Percentiles rank a stretch among this genome's conserved stretches.
Evolutionary conservation across 1,284 basidiomycete genomes (phyloP).

Genomic region (Polyporus tsugae): DNA sequence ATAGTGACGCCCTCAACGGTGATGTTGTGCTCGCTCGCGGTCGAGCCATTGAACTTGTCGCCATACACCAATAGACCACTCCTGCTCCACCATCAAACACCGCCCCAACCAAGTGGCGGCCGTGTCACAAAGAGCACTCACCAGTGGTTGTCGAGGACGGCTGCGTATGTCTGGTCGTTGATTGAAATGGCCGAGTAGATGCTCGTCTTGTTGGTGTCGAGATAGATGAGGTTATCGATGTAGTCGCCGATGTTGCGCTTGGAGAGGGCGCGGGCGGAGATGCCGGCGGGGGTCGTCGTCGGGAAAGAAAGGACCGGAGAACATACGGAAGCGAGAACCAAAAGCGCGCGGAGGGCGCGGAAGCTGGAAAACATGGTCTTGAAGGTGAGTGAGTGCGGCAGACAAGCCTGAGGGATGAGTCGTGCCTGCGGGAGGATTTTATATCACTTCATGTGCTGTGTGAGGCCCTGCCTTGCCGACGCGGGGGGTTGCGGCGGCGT

Average conservation of each 20-base stretch:
- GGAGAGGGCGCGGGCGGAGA: slow-evolving; percentile 13
- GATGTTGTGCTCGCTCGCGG: slow-evolving; percentile 14
- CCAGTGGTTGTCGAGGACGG: slow-evolving; percentile 29
- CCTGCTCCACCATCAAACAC: slow-evolving; percentile 13
- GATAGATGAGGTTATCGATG: slow-evolving; percentile 27
- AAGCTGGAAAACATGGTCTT: slow-evolving; percentile 30
- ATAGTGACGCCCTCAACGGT: slow-evolving; percentile 22
- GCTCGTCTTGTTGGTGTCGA: slow-evolving; percentile 25
- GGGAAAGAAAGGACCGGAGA: slow-evolving; percentile 28
- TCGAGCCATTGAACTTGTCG: slow-evolving; percentile 13
- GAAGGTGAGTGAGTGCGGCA: slow-evolving; percentile 22
- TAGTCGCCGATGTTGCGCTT: slow-evolving; percentile 27
- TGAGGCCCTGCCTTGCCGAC: slow-evolving; percentile 13
- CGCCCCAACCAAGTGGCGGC: neutral
- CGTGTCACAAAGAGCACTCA: slow-evolving; percentile 7
- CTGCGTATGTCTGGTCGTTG: slow-evolving; percentile 26
- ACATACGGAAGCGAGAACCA: slow-evolving; percentile 23
- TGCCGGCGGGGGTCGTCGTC: slow-evolving; percentile 10
- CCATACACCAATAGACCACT: slow-evolving; percentile 23
- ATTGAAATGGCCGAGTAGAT: slow-evolving; percentile 27
- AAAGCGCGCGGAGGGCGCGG: slow-evolving; percentile 29
- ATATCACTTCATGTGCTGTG: slow-evolving; percentile 24
- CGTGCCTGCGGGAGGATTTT: slow-evolving; percentile 11
- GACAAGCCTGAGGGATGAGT: slow-evolving; percentile 27
- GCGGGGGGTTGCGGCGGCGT: slow-evolving; percentile 5